These are phyloP conservation scores for Lasiodiplodia sp. DNA, from an alignment of 2,329 filamentous ascomycete genomes.

Conservation along the genomic window DNA sequence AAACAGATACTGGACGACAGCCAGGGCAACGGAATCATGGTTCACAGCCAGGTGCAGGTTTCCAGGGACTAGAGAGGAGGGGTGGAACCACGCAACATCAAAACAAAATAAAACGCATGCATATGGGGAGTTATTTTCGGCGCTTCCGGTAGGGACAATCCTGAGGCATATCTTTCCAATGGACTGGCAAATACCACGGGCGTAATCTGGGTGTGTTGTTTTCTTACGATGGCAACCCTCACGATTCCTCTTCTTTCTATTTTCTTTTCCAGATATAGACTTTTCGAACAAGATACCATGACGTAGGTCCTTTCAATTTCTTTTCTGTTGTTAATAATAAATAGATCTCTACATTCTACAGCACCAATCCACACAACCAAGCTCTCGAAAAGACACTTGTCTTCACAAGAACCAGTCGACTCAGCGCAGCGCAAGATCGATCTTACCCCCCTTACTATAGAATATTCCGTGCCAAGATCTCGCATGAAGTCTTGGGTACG, in stretches of 20 bases:
- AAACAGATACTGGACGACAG: conserved; percentile 66
- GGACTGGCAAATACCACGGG: background rate
- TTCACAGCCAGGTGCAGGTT: conserved; percentile 31
- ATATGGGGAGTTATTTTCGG: background rate
- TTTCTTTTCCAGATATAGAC: background rate
- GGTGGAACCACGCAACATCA: background rate
- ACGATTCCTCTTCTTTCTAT: background rate
- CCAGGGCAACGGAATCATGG: conserved; percentile 25
- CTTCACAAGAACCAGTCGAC: no score
- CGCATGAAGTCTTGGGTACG: background rate
- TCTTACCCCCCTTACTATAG: background rate
- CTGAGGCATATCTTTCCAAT: background rate
- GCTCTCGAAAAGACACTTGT: background rate
- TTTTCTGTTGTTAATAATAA: background rate
- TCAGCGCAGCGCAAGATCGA: background rate
- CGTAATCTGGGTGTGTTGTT: background rate
- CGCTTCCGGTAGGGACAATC: background rate
- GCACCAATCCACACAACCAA: background rate
- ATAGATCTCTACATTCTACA: background rate
- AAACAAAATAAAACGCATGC: background rate
- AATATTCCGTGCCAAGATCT: background rate
- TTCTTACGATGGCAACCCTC: background rate
- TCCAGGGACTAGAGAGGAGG: background rate
- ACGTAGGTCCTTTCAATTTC: background rate
- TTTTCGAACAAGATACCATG: conserved; percentile 6